Conservation (phyloP, 1,284 basidiomycete species). For the Stereum hirsutum region DNA sequence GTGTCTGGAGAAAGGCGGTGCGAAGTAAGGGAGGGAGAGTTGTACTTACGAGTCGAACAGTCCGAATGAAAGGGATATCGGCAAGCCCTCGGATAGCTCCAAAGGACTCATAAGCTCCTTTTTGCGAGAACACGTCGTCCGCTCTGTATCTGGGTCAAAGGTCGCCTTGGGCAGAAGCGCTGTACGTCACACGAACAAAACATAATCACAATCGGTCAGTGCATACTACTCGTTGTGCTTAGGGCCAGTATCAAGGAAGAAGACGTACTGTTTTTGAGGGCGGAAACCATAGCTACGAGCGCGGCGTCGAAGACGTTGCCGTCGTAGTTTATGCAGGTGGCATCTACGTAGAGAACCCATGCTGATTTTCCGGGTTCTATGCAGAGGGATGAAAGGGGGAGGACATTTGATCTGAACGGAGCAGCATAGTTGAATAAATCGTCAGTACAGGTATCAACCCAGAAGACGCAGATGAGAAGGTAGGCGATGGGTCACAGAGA, state of each 20-base stretch:
- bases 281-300: conserved; percentile 80
- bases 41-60: conserved; percentile 69
- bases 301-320: conserved; percentile 93
- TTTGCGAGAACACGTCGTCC: conserved; percentile 58
- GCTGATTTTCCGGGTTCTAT: conserved; percentile 76
- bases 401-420: conserved; percentile 50
- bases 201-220: no score
- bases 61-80: conserved; percentile 71
- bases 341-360: conserved; percentile 91
- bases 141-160: conserved; percentile 61
- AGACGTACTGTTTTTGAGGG: conserved; percentile 73
- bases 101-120: conserved; percentile 38
- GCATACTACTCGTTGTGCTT: neutral
- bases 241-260: neutral
- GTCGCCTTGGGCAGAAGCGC: conserved; percentile 69
- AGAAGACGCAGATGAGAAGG: neutral
- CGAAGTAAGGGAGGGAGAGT: neutral
- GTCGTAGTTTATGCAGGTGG: conserved; percentile 94
- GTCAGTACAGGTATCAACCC: neutral
- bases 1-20: neutral
- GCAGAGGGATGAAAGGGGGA: conserved; percentile 65
- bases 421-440: conserved; percentile 1
- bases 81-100: conserved; percentile 38
- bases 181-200: no score
- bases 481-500: neutral